Evolutionary conservation across 1,284 basidiomycete species (phyloP), one percentile per base, ranked within the genome.

Genomic region (Malassezia pachydermatis): DNA sequence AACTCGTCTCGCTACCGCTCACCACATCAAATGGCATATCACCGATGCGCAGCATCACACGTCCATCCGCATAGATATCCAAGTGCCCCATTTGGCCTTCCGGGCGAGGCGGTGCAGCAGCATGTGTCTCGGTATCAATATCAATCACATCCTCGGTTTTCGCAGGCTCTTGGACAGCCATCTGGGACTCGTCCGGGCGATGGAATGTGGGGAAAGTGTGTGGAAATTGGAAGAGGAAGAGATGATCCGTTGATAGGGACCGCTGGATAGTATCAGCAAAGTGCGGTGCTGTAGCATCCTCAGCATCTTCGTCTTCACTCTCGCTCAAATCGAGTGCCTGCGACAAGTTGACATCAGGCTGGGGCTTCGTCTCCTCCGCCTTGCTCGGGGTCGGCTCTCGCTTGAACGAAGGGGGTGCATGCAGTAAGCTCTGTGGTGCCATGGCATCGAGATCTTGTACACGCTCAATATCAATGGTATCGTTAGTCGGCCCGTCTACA

Each of bases 201-300:
- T 39, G 29, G 10, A 90, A 92, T 13, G 76, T 77, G 0, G 89
- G 88, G 73, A 94, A 89, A 0, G 86, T 82, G n/a, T 78, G 74
- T 0, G 89, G 89, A 67, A 95, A 92, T 71, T 92, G 89, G 75
- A 94, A 92, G 58, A 89, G 82, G 67, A 86, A 92, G 2, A 94
- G 76, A 22, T 81, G 77, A 65, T 67, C 81, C 80, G 76, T 60
- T 17, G 55, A 55, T 3, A 52, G 48, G 36, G 73, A 72, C 38
- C 61, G 51, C 23, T 44, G 27, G 8, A 44, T 19, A 5, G 41
- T 30, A 23, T 59, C 52, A 17, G 63, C 58, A 64, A 95, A 90
- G 70, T 89, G 83, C 41, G 85, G 83, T 4, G 84, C 79, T 54
- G 92, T 80, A 59, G 85, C 83, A 68, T 89, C 86, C 33, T 86